Conservation (phyloP, 805 yeast genomes). For the Schizosaccharomyces lindneri region DNA sequence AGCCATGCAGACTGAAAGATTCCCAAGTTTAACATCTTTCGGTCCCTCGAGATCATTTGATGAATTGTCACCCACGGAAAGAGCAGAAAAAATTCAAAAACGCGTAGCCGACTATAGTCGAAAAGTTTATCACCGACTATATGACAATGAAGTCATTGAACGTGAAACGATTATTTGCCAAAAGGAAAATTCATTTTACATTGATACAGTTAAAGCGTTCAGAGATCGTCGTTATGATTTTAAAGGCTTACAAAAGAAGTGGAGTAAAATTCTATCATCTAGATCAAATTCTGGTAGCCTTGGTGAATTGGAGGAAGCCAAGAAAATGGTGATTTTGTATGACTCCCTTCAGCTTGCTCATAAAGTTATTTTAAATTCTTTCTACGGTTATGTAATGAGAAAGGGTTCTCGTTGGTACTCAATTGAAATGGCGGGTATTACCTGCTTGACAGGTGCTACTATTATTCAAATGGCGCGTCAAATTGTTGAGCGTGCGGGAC, state of each 20-base stretch:
- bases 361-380: slow-evolving; percentile 84
- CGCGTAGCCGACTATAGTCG: slow-evolving; percentile 62
- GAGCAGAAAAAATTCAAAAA: slow-evolving; percentile 48
- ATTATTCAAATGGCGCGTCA: slow-evolving; percentile 92
- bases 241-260: slow-evolving; percentile 74
- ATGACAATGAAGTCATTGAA: slow-evolving; percentile 60
- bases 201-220: slow-evolving; percentile 76
- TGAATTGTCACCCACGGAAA: slow-evolving; percentile 53
- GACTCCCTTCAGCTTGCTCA: slow-evolving; percentile 93
- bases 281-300: slow-evolving; percentile 26
- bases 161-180: slow-evolving; percentile 90
- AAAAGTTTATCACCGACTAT: slow-evolving; percentile 60
- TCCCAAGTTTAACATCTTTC: slow-evolving; percentile 36
- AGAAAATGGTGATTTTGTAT: slow-evolving; percentile 76
- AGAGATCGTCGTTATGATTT: slow-evolving; percentile 92
- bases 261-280: slow-evolving; percentile 59
- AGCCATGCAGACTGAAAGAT: slow-evolving; percentile 53
- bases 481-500: slow-evolving; percentile 73
- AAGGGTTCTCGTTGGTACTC: slow-evolving; percentile 98
- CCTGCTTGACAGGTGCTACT: slow-evolving; percentile 93
- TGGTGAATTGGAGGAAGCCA: slow-evolving; percentile 60
- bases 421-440: slow-evolving; percentile 98
- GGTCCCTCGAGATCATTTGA: slow-evolving; percentile 41
- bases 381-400: slow-evolving; percentile 96
- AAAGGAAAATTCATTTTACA: slow-evolving; percentile 91